Conservation (phyloP, 2,329 filamentous ascomycete genomes). For the Akanthomyces muscarius region DNA sequence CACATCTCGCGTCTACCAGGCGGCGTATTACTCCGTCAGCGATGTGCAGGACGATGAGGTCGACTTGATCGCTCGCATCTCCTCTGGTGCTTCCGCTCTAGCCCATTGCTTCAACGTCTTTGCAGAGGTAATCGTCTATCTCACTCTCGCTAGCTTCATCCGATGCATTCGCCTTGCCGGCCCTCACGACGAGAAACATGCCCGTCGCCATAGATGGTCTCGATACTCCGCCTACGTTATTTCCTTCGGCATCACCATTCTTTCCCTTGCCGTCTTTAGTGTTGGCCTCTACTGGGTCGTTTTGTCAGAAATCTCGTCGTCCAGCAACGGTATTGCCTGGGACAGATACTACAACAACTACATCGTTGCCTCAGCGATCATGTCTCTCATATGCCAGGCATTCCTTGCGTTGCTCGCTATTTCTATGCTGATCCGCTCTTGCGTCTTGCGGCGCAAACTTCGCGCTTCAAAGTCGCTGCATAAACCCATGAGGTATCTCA, state of each 20-base stretch:
- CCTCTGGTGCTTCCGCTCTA: background rate
- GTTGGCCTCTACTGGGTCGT: background rate
- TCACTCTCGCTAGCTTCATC: constrained; percentile 19
- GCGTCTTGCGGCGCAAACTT: constrained; percentile 12
- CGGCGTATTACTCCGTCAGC: background rate
- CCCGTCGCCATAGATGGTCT: background rate
- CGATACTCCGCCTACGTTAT: constrained; percentile 6
- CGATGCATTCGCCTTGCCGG: constrained; percentile 13
- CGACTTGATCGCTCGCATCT: constrained; percentile 4
- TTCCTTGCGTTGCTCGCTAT: constrained; percentile 2
- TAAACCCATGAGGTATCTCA: constrained; percentile 21
- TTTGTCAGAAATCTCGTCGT: background rate
- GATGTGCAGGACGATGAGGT: background rate
- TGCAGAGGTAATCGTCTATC: constrained; percentile 14
- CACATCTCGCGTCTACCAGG: background rate
- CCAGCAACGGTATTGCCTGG: background rate
- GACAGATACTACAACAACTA: background rate
- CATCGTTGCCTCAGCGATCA: background rate
- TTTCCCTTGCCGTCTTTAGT: constrained; percentile 15
- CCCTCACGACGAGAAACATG: background rate
- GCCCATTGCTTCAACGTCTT: background rate
- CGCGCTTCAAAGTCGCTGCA: background rate
- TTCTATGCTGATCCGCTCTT: constrained; percentile 12
- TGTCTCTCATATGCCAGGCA: background rate
- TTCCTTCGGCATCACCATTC: constrained; percentile 6